Evolutionary conservation across 148 eudicot species (phyloP), one percentile per base, ranked within the genome.

Genomic region (Mesembryanthemum crystallinum): DNA sequence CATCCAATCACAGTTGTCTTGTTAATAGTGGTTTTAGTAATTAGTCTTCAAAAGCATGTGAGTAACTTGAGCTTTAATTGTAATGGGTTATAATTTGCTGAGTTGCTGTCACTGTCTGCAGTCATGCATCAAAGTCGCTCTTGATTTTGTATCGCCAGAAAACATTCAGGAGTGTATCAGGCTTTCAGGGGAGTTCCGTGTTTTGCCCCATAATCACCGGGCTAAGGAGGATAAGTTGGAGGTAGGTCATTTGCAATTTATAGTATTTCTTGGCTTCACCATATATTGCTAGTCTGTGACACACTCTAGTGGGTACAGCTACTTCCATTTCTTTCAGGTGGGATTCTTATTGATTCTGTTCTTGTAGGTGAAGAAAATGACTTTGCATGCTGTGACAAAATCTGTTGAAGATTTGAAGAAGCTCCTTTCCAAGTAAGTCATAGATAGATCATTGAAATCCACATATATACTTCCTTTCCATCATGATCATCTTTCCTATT

Each of bases 51-150:
- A 39, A 57, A 39, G 7, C 3, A 23, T 24, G 0, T 1, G 52
- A n/a, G 29, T 47, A 67, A 24, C 61, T n/a, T 5, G 14, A n/a
- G 35, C 17, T 13, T 23, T 42, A 3, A 25, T 42, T 39, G 45
- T 67, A 0, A 37, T 13, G 3, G 45, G 14, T 35, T 77, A 29
- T 73, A 5, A 9, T 3, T 71, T 30, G 49, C 33, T 24, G 25
- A 67, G 17, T 47, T 27, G 33, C 35, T 68, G 8, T 72, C 5
- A 52, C 28, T 35, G 42, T 77, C 18, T 23, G 35, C 78, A 82
- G 84, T 82, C 84, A 18, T 82, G 84, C 67, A 82, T 82, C 64
- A 82, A 82, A 42, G 78, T 78, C 24, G 84, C 81, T 1, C 80
- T 81, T 61, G 77, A 77, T 55, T 81, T 81, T 62, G 84, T 81